Evolutionary conservation across 495 filamentous ascomycete genomes (phyloP), one percentile per base, ranked within the genome.

Genomic region (Penicillium manginii): DNA sequence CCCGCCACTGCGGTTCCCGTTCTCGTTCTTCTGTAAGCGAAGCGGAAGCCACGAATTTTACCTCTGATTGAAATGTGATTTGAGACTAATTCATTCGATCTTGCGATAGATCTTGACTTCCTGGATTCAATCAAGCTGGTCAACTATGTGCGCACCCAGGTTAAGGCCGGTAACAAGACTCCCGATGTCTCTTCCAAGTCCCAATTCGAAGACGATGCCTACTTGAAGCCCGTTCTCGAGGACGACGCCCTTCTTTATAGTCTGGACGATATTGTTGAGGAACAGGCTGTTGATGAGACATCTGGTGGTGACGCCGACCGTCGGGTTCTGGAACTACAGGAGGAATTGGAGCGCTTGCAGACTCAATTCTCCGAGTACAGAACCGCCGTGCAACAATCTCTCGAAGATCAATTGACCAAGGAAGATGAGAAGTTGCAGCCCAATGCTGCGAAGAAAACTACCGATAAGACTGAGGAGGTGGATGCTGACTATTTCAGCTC

Each of bases 171-270:
- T 39, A 78, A 83, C 43, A 63, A 72, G 11, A 70, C 80, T 3
- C 81, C 83, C 1, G 75, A 83, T 52, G 72, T 86, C 31, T 84
- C 86, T 46, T 80, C 82, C 10, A 78, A 74, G 57, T 72, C 73
- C 14, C 75, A 83, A 32, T 87, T 96, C 61, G 78, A 86, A 29
- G 86, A 91, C 54, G 92, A 98, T 54, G 73, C 78, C 52, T 94
- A 87, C 64, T 72, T 97, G 51, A 87, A 89, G 73, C 93, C 93
- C 1, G 86, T 90, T 10, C 72, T 98, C n/a, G 90, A 96, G 62
- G 91, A 96, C 64, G 93, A 98, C 59, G 88, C 92, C 14, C 77
- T 97, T 39, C 78, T 98, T 32, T 89, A 93, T 59, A 88, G 83
- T 49, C 76, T 97, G 50, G 92, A 94, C 59, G 93, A 96, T 40